Evolutionary conservation across 768 basidiomycete genomes (phyloP).

Genomic region (Rhizopogon sp.): DNA sequence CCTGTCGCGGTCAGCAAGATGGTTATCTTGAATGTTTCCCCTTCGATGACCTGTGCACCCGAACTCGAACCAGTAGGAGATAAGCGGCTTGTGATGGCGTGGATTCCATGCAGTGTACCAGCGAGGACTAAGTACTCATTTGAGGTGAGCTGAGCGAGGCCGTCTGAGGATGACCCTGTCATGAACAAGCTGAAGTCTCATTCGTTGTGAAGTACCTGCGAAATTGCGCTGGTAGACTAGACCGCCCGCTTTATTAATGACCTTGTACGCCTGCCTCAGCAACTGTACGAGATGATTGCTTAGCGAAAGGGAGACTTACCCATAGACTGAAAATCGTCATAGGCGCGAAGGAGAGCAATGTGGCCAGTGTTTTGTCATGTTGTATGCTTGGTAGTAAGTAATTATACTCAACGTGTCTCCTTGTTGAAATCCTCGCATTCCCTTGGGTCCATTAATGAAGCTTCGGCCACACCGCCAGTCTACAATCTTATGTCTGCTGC

Average conservation of each 20-base stretch:
- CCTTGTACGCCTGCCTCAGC: slow-evolving; percentile 37
- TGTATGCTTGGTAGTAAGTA: not conserved
- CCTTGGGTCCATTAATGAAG: not conserved
- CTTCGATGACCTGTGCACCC: slow-evolving; percentile 93
- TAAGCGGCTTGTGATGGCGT: slow-evolving; percentile 93
- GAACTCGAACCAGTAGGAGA: slow-evolving; percentile 81
- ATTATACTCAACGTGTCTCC: too few species aligned
- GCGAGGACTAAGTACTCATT: slow-evolving; percentile 96
- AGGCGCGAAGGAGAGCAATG: not conserved
- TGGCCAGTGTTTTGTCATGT: not conserved
- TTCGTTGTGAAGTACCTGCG: slow-evolving; percentile 50
- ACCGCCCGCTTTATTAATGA: slow-evolving; percentile 98
- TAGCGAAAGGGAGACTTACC: slow-evolving; percentile 38
- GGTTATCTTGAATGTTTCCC: slow-evolving; percentile 91
- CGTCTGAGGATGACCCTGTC: slow-evolving; percentile 48
- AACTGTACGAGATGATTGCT: not conserved
- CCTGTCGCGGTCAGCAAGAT: slow-evolving; percentile 89
- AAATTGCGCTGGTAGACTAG: slow-evolving; percentile 92
- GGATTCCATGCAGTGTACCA: slow-evolving; percentile 95
- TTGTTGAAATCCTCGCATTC: too few species aligned
- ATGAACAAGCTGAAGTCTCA: not conserved
- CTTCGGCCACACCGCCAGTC: not conserved
- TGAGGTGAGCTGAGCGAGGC: slow-evolving; percentile 84
- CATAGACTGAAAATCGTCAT: slow-evolving; percentile 84
- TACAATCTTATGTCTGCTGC: slow-evolving; percentile 6